Evolutionary conservation across 208 protist genomes (phyloP).

Genomic region (Leishmania aethiopica): DNA sequence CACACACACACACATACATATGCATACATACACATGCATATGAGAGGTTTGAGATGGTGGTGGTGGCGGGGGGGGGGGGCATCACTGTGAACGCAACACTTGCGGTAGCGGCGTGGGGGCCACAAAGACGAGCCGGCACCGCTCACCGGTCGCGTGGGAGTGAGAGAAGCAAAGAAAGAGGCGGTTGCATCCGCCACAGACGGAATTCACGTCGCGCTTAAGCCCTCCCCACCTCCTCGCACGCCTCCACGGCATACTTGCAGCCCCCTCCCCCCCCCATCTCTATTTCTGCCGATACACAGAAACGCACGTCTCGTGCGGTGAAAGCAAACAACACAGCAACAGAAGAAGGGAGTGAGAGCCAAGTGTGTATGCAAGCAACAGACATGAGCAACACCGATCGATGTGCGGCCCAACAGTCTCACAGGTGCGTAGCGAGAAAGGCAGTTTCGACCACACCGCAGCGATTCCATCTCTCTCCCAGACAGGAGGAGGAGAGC

Average conservation of each 20-base stretch:
- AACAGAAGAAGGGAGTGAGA: neutral
- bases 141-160: too few species aligned
- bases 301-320: neutral
- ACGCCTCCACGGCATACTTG: neutral
- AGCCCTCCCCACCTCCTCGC: neutral
- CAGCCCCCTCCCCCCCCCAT: neutral
- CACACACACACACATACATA: neutral
- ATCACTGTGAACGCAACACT: neutral
- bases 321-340: neutral
- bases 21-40: neutral
- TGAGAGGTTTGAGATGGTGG: neutral
- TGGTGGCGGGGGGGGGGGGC: too few species aligned
- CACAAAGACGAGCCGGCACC: neutral
- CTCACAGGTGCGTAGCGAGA: neutral
- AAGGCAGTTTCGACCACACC: neutral
- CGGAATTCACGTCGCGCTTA: neutral
- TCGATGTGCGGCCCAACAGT: too few species aligned
- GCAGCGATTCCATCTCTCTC: neutral
- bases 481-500: neutral
- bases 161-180: neutral
- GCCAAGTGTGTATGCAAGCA: neutral
- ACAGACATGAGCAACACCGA: neutral
- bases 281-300: neutral
- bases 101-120: too few species aligned
- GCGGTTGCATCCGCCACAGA: neutral